Evolutionary conservation across 176 grass and related monocot species (phyloP), one percentile per base, ranked within the genome.

Genomic region (Rhynchospora tenuis): DNA sequence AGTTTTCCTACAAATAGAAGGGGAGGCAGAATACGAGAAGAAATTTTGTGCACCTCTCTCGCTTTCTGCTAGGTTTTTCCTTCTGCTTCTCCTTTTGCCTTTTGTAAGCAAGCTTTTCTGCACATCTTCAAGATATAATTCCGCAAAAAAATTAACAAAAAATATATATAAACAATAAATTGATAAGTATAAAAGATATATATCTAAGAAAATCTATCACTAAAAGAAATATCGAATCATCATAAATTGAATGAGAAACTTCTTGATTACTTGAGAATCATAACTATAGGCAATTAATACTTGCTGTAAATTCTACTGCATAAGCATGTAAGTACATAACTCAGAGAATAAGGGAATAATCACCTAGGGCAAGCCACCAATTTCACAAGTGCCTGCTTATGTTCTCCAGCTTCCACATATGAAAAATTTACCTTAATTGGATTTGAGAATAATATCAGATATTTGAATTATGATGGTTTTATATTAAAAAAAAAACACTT

Each of bases 51-150:
- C 82, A 94, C 92, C 92, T 94, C 84, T 98, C 94, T 73, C 90
- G 91, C 86, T 94, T 94, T 64, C 73, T 81, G 10, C 20, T 83
- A 28, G 74, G 59, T 89, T 81, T 83, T 50, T 90, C 92, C 65
- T 87, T 86, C 38, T 90, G 67, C 61, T 88, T 97, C 81, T 93
- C 94, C 65, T 91, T 98, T 71, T 87, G 85, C 86, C 89, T 94
- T 86, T 88, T 94, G 83, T 98, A 92, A 77, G 88, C 95, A 87
- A 94, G 95, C 44, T 94, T 98, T 84, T 98, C 95, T 94, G 92
- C 90, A 89, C 95, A 98, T 93, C 95, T 98, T 94, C 92, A 80
- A 54, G 47, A 28, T 9, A 76, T 24, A 76, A 75, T 52, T 6
- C 23, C 48, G 17, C 10, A 76, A 76, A 76, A 76, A 12, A 54